Evolutionary conservation across 768 basidiomycete species (phyloP), one percentile per base, ranked within the genome.

Genomic region (Leccinum disarticulatum): DNA sequence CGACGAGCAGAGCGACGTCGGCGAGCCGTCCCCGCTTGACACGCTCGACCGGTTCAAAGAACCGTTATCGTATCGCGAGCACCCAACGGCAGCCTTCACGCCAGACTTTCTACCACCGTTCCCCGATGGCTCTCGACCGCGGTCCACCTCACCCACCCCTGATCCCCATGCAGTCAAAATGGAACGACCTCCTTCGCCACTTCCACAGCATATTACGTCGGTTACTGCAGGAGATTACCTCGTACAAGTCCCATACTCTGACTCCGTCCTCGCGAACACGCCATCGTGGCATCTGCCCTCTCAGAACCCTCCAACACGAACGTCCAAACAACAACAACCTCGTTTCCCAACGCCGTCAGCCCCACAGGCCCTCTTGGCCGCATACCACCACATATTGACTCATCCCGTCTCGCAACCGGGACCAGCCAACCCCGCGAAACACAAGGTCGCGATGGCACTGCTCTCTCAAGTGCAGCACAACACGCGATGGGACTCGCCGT

Each of bases 321-420:
- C 65, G 6, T 61, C 73, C 31, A 64, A 66, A 11, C 13, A 65
- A 0, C 64, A 64, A 19, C 52, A 65, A 3, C 15, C 71, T 28
- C 79, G 77, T 5, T 69, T 78, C 6, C 71, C 81, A 5, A 81
- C 81, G 1, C 83, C 86, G 0, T 83, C 82, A 63, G 81, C 81
- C 7, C 86, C 89, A 62, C 87, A 81, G 3, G 79, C 88, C 1
- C 81, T 91, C 31, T 70, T 89, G 47, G 76, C 78, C 13, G 90
- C 87, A 6, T 91, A 90, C 67, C 91, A 90, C 62, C 86, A 91
- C 64, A 87, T 91, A 60, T 80, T 91, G 53, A 90, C 87, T 0
- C 84, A 91, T 64, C 87, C 87, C 1, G 82, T 86, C 0, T 76
- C 84, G 0, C 69, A 80, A 55, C 75, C 79, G 0, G 76, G 77